Percentiles rank a stretch among this genome's conserved stretches.
These are phyloP conservation scores for Trypanosoma avium DNA, from an alignment of 208 protist species.

Conservation along the genomic window DNA sequence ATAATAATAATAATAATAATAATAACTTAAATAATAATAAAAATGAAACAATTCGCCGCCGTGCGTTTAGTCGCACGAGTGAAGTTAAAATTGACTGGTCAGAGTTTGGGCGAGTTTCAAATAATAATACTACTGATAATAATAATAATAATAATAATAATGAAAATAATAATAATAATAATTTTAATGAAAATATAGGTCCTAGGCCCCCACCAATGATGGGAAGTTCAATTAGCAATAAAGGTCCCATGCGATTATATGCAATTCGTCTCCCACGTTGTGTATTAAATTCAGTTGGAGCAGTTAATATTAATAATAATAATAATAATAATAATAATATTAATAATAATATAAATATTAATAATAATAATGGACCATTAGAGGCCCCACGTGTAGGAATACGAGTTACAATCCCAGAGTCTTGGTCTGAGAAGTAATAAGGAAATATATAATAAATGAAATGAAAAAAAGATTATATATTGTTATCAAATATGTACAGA, in stretches of 20 bases:
- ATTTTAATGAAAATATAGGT: no score
- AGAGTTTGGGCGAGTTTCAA: constrained; percentile 13
- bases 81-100: constrained; percentile 28
- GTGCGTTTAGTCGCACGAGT: constrained; percentile 10
- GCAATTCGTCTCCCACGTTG: no score
- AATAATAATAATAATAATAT: not conserved
- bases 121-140: not conserved
- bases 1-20: no score
- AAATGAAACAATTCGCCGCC: not conserved
- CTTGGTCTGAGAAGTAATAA: not conserved
- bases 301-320: not conserved
- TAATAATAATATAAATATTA: not conserved
- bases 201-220: no score
- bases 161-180: no score
- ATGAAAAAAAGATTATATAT: not conserved
- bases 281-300: not conserved
- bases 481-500: not conserved
- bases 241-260: no score
- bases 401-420: constrained; percentile 7
- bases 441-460: not conserved
- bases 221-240: no score
- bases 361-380: not conserved
- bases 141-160: no score
- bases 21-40: not conserved
- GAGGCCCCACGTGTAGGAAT: constrained; percentile 1